phyloP scores from a whole-genome alignment of 192 early-diverging fungal genomes.

The Mortierella claussenii region DNA sequence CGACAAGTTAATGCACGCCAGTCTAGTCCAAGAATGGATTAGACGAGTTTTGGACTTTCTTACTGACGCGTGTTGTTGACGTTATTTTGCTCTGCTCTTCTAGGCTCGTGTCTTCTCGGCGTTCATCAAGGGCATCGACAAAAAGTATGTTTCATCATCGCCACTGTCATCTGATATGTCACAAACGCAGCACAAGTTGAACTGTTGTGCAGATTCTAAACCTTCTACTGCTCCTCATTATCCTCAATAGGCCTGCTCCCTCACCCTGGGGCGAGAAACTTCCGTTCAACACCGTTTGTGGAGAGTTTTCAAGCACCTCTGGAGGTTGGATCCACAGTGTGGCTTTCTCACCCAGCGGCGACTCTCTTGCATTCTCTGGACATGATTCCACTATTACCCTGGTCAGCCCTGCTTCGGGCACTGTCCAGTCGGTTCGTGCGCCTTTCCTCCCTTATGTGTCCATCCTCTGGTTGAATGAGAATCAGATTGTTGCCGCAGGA shows the following conservation, averaged over 20 bases:
- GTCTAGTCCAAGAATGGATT: background rate
- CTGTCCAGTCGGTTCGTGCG: constrained; percentile 68
- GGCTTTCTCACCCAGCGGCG: constrained; percentile 91
- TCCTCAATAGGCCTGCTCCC: constrained; percentile 72
- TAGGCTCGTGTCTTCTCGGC: constrained; percentile 95
- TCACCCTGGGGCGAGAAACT: constrained; percentile 94
- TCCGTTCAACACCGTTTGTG: constrained; percentile 92
- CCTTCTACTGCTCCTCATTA: background rate
- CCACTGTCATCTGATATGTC: too few relatives aligned
- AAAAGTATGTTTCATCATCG: constrained; percentile 63
- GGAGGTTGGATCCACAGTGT: constrained; percentile 96
- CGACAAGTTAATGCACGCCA: too few relatives aligned
- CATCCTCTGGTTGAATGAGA: constrained; percentile 80
- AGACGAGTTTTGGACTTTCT: constrained; percentile 8
- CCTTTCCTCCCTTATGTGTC: constrained; percentile 80
- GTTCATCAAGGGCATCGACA: constrained; percentile 94
- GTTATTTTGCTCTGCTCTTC: background rate
- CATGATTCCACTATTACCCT: constrained; percentile 92
- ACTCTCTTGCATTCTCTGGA: constrained; percentile 83
- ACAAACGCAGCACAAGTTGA: too few relatives aligned
- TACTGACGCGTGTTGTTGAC: too few relatives aligned
- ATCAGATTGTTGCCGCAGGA: constrained; percentile 86
- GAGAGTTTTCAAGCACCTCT: constrained; percentile 78
- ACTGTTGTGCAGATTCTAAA: too few relatives aligned
- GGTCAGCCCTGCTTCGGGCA: constrained; percentile 70